Evolutionary conservation across 345 rosid species (phyloP).

Genomic region (Xanthoceras sorbifolium): DNA sequence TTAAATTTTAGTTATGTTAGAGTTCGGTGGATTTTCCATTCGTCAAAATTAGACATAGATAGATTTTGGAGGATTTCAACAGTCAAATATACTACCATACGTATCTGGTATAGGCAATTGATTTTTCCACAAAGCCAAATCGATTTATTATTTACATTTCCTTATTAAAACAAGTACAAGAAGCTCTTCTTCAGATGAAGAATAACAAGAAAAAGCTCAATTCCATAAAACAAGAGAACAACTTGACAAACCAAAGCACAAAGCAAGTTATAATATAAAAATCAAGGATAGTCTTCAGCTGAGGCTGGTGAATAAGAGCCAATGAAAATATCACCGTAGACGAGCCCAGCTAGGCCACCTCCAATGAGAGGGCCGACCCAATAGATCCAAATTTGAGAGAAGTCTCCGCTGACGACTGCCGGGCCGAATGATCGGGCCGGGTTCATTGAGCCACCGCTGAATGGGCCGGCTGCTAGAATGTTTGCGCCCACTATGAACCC

Average conservation of each 20-base stretch:
- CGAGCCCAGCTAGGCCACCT: slow-evolving; percentile 79
- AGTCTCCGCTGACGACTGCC: slow-evolving; percentile 77
- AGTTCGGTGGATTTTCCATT: too few species aligned
- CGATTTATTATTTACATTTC: slow-evolving; percentile 22
- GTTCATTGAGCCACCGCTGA: slow-evolving; percentile 95
- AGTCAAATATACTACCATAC: too few species aligned
- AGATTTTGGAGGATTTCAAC: too few species aligned
- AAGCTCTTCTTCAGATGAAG: neutral
- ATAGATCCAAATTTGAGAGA: slow-evolving; percentile 69
- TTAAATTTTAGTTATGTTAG: too few species aligned
- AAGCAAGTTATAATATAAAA: neutral
- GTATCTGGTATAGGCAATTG: neutral
- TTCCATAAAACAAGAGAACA: slow-evolving; percentile 7
- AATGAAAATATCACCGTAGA: slow-evolving; percentile 74
- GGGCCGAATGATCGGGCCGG: slow-evolving; percentile 95
- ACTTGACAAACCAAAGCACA: slow-evolving; percentile 1
- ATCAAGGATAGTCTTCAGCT: slow-evolving; percentile 37
- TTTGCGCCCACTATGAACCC: slow-evolving; percentile 94
- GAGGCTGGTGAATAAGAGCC: slow-evolving; percentile 54
- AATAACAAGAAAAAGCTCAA: slow-evolving; percentile 10
- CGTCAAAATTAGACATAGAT: too few species aligned
- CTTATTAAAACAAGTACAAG: slow-evolving; percentile 21
- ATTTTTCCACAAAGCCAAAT: slow-evolving; percentile 1
- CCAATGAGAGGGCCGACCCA: slow-evolving; percentile 85
- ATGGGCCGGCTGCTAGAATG: slow-evolving; percentile 91